Percentiles rank a stretch among this genome's conserved stretches.
Evolutionary conservation across 805 yeast species (phyloP).

Genomic region (Saccharomycopsis schoenii): DNA sequence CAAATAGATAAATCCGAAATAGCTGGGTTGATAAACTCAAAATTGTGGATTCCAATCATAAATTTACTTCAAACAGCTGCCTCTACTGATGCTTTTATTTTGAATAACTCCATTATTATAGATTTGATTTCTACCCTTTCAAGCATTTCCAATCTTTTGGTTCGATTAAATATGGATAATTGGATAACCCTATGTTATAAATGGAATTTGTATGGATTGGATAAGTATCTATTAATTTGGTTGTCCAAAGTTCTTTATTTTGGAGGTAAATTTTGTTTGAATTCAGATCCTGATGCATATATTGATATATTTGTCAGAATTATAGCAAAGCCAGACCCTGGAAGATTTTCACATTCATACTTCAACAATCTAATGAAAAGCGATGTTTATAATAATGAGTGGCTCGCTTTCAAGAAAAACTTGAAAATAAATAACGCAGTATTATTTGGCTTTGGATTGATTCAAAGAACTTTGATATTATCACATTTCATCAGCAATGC

Average conservation of each 20-base stretch:
- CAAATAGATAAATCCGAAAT: not conserved
- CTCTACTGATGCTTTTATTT: constrained; percentile 1
- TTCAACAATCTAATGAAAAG: constrained; percentile 1
- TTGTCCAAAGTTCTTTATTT: constrained; percentile 5
- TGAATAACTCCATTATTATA: not conserved
- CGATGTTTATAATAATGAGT: constrained; percentile 1
- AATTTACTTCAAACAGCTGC: not conserved
- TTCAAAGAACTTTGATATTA: not conserved
- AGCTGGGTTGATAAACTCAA: not conserved
- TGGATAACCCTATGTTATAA: constrained; percentile 15
- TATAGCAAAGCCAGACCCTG: not conserved
- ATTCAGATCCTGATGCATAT: constrained; percentile 6
- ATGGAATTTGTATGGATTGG: constrained; percentile 9
- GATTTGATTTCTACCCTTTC: constrained; percentile 8
- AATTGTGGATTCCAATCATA: constrained; percentile 9
- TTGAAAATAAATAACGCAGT: not conserved
- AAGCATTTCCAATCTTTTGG: constrained; percentile 11
- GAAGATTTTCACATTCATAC: constrained; percentile 1
- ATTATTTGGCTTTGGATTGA: constrained; percentile 2
- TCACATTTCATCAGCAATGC: not conserved
- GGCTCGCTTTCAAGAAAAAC: not conserved
- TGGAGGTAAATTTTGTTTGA: constrained; percentile 2
- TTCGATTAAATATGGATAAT: constrained; percentile 8
- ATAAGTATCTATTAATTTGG: constrained; percentile 11
- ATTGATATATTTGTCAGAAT: constrained; percentile 6